Evolutionary conservation across 2,329 filamentous ascomycete genomes (phyloP).

Genomic region (Neofusicoccum parvum): DNA sequence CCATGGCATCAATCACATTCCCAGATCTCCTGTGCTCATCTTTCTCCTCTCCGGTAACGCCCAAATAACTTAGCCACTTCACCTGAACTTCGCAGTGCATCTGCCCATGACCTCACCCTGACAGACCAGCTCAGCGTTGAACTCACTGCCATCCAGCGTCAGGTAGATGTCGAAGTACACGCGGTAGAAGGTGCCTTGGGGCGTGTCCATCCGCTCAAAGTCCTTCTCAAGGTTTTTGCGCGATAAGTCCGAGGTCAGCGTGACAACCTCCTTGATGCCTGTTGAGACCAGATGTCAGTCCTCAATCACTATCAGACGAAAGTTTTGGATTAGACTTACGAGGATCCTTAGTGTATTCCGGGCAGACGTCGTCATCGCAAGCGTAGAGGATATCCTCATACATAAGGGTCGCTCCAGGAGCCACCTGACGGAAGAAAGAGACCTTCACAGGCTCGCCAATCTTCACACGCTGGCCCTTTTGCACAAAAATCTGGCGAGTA

Average conservation of each 20-base stretch:
- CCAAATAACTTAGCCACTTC: neutral
- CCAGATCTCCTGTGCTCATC: neutral
- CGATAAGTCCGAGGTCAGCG: constrained; percentile 92
- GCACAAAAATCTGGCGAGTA: constrained; percentile 96
- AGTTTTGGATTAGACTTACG: constrained; percentile 65
- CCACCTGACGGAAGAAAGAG: constrained; percentile 96
- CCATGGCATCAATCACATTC: neutral
- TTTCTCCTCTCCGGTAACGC: constrained; percentile 5
- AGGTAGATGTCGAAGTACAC: constrained; percentile 76
- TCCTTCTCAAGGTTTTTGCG: constrained; percentile 99
- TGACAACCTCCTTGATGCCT: constrained; percentile 99
- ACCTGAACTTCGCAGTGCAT: constrained; percentile 86
- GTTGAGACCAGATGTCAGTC: constrained; percentile 26
- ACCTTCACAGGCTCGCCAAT: constrained; percentile 99
- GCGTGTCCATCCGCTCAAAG: constrained; percentile 98
- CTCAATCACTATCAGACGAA: neutral
- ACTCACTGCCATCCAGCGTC: constrained; percentile 94
- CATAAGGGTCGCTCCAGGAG: constrained; percentile 95
- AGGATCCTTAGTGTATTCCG: constrained; percentile 98
- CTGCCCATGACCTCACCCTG: constrained; percentile 99
- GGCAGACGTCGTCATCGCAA: constrained; percentile 96
- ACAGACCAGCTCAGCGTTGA: constrained; percentile 97
- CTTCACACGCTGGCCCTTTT: constrained; percentile 98
- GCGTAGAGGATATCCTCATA: constrained; percentile 98
- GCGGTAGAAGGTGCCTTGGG: constrained; percentile 72